Conservation (phyloP, 345 rosid genomes). For the Lepidium didymum region DNA sequence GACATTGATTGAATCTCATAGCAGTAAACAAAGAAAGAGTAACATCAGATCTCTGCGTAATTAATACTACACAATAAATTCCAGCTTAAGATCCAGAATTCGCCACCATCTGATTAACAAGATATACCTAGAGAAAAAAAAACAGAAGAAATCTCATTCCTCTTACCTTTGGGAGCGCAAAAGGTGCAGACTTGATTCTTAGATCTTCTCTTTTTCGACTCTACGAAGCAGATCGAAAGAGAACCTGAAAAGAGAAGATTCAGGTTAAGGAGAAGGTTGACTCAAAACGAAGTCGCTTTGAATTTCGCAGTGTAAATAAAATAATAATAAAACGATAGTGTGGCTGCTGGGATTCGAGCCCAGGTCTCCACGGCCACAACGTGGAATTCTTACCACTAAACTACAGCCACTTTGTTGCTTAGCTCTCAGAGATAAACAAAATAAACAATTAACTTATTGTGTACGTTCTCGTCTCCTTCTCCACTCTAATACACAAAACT, state of each 20-base stretch:
- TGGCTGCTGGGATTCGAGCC: slow-evolving; percentile 83
- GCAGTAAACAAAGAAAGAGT: not conserved
- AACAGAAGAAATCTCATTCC: not conserved
- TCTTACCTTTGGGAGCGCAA: not conserved
- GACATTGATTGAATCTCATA: not conserved
- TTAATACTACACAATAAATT: not conserved
- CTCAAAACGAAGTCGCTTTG: not conserved
- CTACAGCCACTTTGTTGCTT: slow-evolving; percentile 48
- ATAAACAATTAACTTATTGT: too few relatives aligned
- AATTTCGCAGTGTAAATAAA: not conserved
- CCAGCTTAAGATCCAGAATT: not conserved
- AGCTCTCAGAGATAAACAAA: too few relatives aligned
- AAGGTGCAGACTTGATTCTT: not conserved
- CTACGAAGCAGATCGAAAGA: not conserved
- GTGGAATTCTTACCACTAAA: slow-evolving; percentile 83
- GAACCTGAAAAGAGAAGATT: not conserved
- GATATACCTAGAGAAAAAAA: not conserved
- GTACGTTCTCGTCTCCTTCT: not conserved
- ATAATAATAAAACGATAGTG: not conserved
- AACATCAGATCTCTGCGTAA: not conserved
- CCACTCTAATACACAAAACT: not conserved
- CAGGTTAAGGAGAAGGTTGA: not conserved
- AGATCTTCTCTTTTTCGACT: not conserved
- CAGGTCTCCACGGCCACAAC: slow-evolving; percentile 92
- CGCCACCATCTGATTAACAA: not conserved